Evolutionary conservation across 805 yeast genomes (phyloP), one percentile per base, ranked within the genome.

Genomic region (Komagataella kurtzmanii): DNA sequence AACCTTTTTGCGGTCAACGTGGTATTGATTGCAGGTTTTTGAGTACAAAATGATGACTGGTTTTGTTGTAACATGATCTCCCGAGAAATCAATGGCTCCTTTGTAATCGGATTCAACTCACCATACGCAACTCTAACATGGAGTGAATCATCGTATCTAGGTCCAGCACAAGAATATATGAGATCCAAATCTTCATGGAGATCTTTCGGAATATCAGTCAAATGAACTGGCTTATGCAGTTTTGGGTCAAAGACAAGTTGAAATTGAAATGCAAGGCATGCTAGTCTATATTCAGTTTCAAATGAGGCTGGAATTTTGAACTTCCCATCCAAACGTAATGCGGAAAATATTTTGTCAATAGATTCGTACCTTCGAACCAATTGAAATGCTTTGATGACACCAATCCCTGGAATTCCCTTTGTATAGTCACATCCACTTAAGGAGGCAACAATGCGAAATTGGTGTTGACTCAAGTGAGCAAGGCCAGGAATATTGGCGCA

Each of bases 361-460:
- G 73, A 71, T 19, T 68, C 65, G 58, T 72, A 73, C 52, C 75
- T 71, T 51, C 71, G 70, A 1, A 88, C 81, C 47, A 84, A 62
- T 45, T 68, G 70, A 51, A 85, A 76, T 0, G 97, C 95, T 24
- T 83, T 85, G 47, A 80, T 78, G 7, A 89, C 72, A 0, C 99
- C 99, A 14, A 91, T 73, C 2, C 85, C 83, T 0, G 84, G 77
- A 6, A 93, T 71, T 0, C 99, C 99, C 51, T 80, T 79, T 0
- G 97, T 87, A 61, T 93, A 93, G 65, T 93, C 99, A 67, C 99
- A 93, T 0, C 99, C 99, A n/a, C 96, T 79, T 3, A 93, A 62
- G 57, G 90, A 83, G 1, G 96, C 98, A 66, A 88, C 77, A 46
- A 81, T 71, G 48, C 93, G 72, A 51, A 88, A 64, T 58, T 88